Evolutionary conservation across 139 green algal species (phyloP).

Genomic region (Ostreobium quekettii): DNA sequence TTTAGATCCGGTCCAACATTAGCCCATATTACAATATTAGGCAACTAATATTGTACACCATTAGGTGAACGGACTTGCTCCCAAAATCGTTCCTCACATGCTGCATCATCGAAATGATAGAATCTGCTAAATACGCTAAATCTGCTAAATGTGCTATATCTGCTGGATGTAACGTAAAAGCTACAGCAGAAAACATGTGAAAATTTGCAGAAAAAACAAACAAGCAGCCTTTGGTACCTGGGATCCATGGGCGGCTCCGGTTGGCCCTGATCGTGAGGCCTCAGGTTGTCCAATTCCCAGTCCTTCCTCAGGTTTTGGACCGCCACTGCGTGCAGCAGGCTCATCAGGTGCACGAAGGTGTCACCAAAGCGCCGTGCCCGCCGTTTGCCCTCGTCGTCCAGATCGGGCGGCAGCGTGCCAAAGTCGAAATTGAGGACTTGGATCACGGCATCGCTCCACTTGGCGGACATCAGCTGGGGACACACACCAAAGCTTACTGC

Average conservation of each 20-base stretch:
- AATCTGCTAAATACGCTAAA: too few relatives aligned
- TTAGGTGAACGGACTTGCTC: too few relatives aligned
- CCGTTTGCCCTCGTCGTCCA: neutral
- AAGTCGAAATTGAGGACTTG: constrained; percentile 10
- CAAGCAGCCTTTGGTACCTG: neutral
- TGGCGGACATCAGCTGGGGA: constrained; percentile 10
- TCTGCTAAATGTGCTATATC: too few relatives aligned
- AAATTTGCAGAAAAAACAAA: too few relatives aligned
- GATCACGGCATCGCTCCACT: constrained; percentile 12
- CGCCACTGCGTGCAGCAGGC: neutral
- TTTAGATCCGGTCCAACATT: too few relatives aligned
- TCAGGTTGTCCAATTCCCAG: constrained; percentile 6
- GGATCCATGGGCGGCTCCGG: constrained; percentile 2
- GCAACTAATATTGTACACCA: too few relatives aligned
- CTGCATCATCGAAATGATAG: too few relatives aligned
- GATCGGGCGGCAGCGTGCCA: neutral
- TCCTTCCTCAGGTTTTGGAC: constrained; percentile 2
- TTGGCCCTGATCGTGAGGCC: neutral
- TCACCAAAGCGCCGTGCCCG: neutral
- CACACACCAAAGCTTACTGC: too few relatives aligned
- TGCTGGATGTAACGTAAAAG: too few relatives aligned
- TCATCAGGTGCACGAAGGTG: neutral
- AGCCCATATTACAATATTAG: too few relatives aligned
- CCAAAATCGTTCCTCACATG: too few relatives aligned
- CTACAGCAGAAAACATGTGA: too few relatives aligned